These are phyloP conservation scores for Hypoxylon sp. DNA, from an alignment of 2,329 filamentous ascomycete genomes.

Conservation along the genomic window DNA sequence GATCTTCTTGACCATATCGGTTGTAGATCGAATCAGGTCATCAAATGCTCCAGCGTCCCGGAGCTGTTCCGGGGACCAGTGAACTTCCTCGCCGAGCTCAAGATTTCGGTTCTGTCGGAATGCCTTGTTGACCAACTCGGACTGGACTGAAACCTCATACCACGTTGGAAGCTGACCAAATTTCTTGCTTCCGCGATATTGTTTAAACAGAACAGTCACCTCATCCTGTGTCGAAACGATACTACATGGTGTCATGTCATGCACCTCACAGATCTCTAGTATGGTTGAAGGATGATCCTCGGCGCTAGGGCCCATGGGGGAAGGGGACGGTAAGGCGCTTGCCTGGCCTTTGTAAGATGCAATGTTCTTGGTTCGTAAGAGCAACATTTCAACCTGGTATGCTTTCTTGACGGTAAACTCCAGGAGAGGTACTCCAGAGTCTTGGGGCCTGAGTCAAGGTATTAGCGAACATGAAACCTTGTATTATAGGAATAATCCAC, in stretches of 20 bases:
- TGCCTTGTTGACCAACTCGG: conserved; percentile 40
- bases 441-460: conserved; percentile 34
- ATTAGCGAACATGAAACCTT: conserved; percentile 13
- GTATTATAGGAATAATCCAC: conserved; percentile 19
- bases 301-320: too few relatives aligned
- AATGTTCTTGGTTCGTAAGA: conserved; percentile 46
- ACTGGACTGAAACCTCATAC: conserved; percentile 49
- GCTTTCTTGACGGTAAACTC: conserved; percentile 43
- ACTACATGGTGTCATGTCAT: conserved; percentile 42
- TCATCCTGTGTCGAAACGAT: conserved; percentile 2
- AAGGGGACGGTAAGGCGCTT: not conserved
- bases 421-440: conserved; percentile 40
- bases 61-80: conserved; percentile 46
- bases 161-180: conserved; percentile 39
- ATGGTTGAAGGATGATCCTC: conserved; percentile 17
- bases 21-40: conserved; percentile 44
- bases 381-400: conserved; percentile 40
- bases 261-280: conserved; percentile 49
- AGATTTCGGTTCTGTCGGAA: conserved; percentile 47
- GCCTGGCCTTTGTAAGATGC: conserved; percentile 37
- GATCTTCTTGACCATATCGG: conserved; percentile 47
- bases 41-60: conserved; percentile 42
- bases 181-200: conserved; percentile 8
- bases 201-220: conserved; percentile 24
- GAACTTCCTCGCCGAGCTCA: conserved; percentile 46